These are phyloP conservation scores for Decorospora gaudefroyi DNA, from an alignment of 2,329 filamentous ascomycete genomes.

Conservation along the genomic window DNA sequence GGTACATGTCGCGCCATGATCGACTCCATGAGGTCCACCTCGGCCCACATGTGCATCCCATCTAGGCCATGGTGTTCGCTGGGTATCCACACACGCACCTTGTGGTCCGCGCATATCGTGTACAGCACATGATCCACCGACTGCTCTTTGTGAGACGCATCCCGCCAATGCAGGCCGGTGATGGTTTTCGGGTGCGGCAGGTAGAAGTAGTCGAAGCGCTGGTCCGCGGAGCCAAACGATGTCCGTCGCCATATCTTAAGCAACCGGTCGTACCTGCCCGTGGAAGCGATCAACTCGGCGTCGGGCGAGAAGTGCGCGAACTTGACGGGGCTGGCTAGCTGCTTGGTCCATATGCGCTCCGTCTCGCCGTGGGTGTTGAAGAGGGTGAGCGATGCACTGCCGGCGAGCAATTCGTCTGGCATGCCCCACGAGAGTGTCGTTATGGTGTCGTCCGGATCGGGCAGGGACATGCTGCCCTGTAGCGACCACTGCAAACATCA, in stretches of 20 bases:
- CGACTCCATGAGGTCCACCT: conserved; percentile 74
- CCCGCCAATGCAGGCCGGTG: conserved; percentile 85
- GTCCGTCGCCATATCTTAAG: conserved; percentile 92
- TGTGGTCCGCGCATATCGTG: conserved; percentile 80
- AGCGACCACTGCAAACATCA: conserved; percentile 59
- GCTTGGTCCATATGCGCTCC: conserved; percentile 71
- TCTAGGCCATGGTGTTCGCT: conserved; percentile 72
- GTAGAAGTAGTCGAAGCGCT: conserved; percentile 88
- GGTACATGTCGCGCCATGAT: conserved; percentile 62
- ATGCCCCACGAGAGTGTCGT: conserved; percentile 82
- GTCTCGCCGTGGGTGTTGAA: conserved; percentile 63
- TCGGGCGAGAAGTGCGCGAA: conserved; percentile 83
- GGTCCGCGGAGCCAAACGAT: conserved; percentile 79
- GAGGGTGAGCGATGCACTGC: conserved; percentile 70
- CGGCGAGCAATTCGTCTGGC: conserved; percentile 81
- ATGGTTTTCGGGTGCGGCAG: conserved; percentile 80
- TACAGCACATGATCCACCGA: conserved; percentile 85
- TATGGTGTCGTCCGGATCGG: conserved; percentile 54
- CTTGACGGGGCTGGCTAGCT: conserved; percentile 72
- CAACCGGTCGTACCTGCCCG: conserved; percentile 75
- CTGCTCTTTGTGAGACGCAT: conserved; percentile 75
- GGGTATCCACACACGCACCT: conserved; percentile 81
- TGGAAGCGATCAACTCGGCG: conserved; percentile 81
- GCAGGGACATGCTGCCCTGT: conserved; percentile 62
- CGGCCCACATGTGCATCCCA: conserved; percentile 76